Conservation (phyloP, 257 asterid genomes). For the Linderniella brevidens region DNA sequence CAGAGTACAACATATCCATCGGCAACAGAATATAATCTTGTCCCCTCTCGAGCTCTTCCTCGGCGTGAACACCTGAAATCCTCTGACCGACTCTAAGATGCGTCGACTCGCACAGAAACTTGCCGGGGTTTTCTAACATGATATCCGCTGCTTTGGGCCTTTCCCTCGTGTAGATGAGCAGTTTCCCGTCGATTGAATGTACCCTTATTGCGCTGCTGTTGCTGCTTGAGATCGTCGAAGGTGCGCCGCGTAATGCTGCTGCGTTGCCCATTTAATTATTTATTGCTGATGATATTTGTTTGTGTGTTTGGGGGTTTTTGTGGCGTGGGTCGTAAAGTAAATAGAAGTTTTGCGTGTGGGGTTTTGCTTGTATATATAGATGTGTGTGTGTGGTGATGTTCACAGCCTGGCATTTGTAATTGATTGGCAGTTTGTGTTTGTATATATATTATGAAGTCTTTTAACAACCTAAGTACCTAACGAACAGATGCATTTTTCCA, state of each 20-base stretch:
- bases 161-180: slow-evolving; percentile 24
- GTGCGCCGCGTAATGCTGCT: slow-evolving; percentile 32
- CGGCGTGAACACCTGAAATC: slow-evolving; percentile 34
- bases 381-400: background rate
- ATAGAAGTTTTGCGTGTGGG: too few relatives aligned
- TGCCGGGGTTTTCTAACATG: slow-evolving; percentile 49
- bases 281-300: too few relatives aligned
- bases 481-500: too few relatives aligned
- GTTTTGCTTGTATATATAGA: background rate
- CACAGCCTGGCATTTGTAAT: too few relatives aligned
- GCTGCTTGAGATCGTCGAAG: slow-evolving; percentile 22
- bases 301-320: slow-evolving; percentile 4
- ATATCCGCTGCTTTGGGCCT: slow-evolving; percentile 34
- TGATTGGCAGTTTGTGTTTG: too few relatives aligned
- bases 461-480: too few relatives aligned
- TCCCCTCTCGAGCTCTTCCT: slow-evolving; percentile 42
- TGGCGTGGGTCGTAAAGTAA: too few relatives aligned
- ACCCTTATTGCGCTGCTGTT: slow-evolving; percentile 21
- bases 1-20: slow-evolving; percentile 60
- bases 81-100: slow-evolving; percentile 34
- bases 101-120: slow-evolving; percentile 34
- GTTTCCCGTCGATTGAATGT: slow-evolving; percentile 27
- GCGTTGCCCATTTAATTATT: slow-evolving; percentile 50
- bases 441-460: too few relatives aligned
- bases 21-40: slow-evolving; percentile 40